Evolutionary conservation across 345 rosid genomes (phyloP).

Genomic region (Dovyalis caffra): DNA sequence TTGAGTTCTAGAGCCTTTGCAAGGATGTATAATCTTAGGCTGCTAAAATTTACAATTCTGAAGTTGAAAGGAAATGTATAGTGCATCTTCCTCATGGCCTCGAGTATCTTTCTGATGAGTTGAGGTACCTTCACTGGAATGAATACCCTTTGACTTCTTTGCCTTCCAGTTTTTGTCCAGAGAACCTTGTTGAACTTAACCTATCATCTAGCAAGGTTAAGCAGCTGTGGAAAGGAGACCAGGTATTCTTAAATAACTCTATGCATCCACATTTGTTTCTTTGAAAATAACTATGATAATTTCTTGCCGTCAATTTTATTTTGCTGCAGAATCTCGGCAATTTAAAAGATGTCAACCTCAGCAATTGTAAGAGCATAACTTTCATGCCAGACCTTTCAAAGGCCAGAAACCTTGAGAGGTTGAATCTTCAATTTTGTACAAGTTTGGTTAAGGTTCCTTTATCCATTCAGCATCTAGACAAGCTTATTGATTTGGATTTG

Average conservation of each 20-base stretch:
- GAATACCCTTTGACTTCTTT: conserved; percentile 3
- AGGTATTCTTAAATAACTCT: background rate
- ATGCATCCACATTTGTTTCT: no score
- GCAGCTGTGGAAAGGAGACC: conserved; percentile 3
- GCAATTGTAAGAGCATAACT: background rate
- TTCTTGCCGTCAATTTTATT: no score
- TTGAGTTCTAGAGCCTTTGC: background rate
- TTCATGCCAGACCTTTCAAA: background rate
- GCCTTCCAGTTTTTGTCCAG: conserved; percentile 5
- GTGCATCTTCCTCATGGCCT: conserved; percentile 1
- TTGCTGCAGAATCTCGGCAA: conserved; percentile 5
- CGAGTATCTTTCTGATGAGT: no score
- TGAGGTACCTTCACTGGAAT: conserved; percentile 21
- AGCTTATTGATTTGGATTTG: background rate
- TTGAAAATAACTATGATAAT: no score
- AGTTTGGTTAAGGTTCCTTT: background rate
- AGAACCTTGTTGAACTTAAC: conserved; percentile 4
- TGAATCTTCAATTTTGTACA: background rate
- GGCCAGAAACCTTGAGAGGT: background rate
- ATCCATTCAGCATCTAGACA: background rate
- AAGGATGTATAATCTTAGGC: conserved; percentile 6
- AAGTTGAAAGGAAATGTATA: background rate
- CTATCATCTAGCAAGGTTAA: conserved; percentile 7
- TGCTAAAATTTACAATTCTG: background rate
- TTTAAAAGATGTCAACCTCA: conserved; percentile 1